Evolutionary conservation across 495 filamentous ascomycete species (phyloP).

Genomic region (Peziza echinospora): DNA sequence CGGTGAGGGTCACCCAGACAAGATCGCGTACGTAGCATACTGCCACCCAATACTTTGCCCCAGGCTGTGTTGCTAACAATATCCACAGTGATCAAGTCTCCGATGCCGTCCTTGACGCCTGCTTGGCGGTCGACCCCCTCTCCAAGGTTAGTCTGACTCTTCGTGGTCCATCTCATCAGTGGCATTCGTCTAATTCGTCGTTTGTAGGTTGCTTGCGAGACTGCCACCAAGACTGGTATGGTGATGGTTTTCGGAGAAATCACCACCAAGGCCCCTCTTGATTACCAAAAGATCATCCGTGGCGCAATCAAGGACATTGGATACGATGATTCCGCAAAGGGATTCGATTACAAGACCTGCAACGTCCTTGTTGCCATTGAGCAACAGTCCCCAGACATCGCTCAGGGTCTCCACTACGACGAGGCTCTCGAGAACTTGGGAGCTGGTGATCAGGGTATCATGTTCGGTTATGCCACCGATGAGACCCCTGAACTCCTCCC

Average conservation of each 20-base stretch:
- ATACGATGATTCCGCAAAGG: conserved; percentile 90
- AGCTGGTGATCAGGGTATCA: conserved; percentile 99
- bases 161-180: background rate
- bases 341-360: conserved; percentile 99
- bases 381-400: conserved; percentile 97
- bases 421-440: conserved; percentile 91
- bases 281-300: conserved; percentile 97
- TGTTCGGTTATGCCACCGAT: conserved; percentile 99
- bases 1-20: conserved; percentile 93
- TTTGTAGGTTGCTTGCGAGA: conserved; percentile 69
- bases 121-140: conserved; percentile 74
- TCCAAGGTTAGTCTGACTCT: conserved; percentile 60
- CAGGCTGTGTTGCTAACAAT: no score
- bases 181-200: no score
- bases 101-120: conserved; percentile 96
- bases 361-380: conserved; percentile 98
- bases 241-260: conserved; percentile 99
- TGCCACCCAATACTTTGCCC: conserved; percentile 15
- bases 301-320: conserved; percentile 92
- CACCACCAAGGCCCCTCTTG: conserved; percentile 78
- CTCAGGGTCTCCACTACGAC: conserved; percentile 92
- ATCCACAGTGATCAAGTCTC: conserved; percentile 78
- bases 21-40: conserved; percentile 49
- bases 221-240: conserved; percentile 98
- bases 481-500: conserved; percentile 96